Evolutionary conservation across 371 early-diverging fungal genomes (phyloP), one percentile per base, ranked within the genome.

Genomic region (Mortierella sp.): DNA sequence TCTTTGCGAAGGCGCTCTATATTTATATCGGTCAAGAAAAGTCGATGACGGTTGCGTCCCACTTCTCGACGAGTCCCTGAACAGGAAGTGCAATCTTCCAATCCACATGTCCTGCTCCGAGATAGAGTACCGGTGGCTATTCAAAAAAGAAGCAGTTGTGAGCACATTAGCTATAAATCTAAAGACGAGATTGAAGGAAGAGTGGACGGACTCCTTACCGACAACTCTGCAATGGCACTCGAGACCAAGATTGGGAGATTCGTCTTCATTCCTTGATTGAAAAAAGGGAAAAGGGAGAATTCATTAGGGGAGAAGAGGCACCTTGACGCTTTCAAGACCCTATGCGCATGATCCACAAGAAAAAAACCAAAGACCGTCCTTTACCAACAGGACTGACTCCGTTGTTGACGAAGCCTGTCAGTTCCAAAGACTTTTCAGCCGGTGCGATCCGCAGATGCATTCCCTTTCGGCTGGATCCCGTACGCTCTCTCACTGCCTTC

Each of bases 71-170:
- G 65, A 95, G 91, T 6, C 66, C 79, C 4, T 82, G 65, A 2
- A 93, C 82, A 19, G 94, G 91, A 43, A 95, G 57, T 6, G 89
- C 89, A 11, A 94, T 67, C 70, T 96, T 96, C 92, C 92, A 95
- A 69, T 96, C 95, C 8, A 90, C 80, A 78, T 95, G 93, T 0
- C 97, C 97, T 31, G 92, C 94, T 24, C 96, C 96, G n/a, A 95
- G 80, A 66, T 83, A 94, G 17, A 94, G 70, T 3, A 95, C 82
- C 4, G 90, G 85, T 3, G 96, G 96, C 84, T 87, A 76, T 43
- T 2, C 21, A 21, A 28, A n/a, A 9, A 19, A 23, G 23, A 26
- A 49, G 53, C n/a, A n/a, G 48, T 6, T 14, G 42, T 14, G 28
- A 15, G 27, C n/a, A n/a, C n/a, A n/a, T n/a, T n/a, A n/a, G n/a